Evolutionary conservation across 2,329 filamentous ascomycete genomes (phyloP), one percentile per base, ranked within the genome.

Genomic region (Exophiala aquamarina): DNA sequence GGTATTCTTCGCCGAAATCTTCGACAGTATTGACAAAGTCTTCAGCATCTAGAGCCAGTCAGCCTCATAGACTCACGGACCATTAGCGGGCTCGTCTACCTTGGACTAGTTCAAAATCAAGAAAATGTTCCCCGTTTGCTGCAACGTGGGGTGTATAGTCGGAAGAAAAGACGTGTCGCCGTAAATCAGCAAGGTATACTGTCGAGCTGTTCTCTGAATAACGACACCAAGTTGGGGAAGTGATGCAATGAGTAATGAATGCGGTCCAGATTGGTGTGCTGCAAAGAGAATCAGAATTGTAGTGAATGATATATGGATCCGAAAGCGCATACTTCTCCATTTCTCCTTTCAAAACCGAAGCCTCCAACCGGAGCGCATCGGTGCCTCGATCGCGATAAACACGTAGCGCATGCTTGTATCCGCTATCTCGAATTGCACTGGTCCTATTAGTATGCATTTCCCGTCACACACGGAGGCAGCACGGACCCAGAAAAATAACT

Each of bases 191-290:
- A 17, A 83, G 61, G 18, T 75, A 62, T 2, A 81, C 63, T 1
- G 70, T 69, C 31, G 66, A 70, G 9, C 62, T 64, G 20, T 50
- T 45, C 29, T 47, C 47, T 13, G 41, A 13, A 33, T 44, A 49
- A 32, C 69, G 70, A 48, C 77, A 68, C 77, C 78, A 82, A 26
- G 64, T 66, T 4, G 63, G 68, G 41, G 70, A 66, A 20, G 65
- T 63, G 26, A 78, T 63, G 44, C 74, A 70, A 18, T 71, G 63
- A 1, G 74, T 76, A 15, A 80, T 68, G 50, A 80, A 81, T 0
- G 76, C 76, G 2, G 79, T 84, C 81, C 81, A 84, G 45, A 83
- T 75, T 0, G 81, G 80, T 2, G 77, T 75, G 15, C 72, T 74
- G n/a, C 55, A 37, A 37, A 39, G 28, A 46, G 40, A 35, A 33